Evolutionary conservation across 129 eudicot genomes (phyloP).

Genomic region (Artemisia tridentata): DNA sequence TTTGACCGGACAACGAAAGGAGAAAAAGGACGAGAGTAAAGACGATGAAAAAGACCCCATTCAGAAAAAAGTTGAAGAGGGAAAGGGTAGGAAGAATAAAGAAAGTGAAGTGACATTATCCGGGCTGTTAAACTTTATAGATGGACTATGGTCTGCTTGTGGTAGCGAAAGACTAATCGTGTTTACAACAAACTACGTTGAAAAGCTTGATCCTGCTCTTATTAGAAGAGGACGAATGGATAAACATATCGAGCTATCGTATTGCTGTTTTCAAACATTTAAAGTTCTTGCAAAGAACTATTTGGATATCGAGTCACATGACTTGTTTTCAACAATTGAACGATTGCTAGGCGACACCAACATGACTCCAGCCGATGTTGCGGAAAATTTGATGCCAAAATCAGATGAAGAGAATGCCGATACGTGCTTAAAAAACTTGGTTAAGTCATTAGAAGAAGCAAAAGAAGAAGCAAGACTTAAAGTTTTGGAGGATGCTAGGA

Average conservation of each 20-base stretch:
- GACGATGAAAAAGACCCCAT: neutral
- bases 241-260: slow-evolving; percentile 42
- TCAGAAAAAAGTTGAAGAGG: neutral
- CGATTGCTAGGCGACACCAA: slow-evolving; percentile 32
- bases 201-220: slow-evolving; percentile 51
- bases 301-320: slow-evolving; percentile 34
- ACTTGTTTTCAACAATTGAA: slow-evolving; percentile 24
- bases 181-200: slow-evolving; percentile 44
- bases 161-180: slow-evolving; percentile 24
- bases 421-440: slow-evolving; percentile 28
- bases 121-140: slow-evolving; percentile 37
- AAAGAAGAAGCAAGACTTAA: slow-evolving; percentile 37
- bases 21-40: neutral
- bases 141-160: slow-evolving; percentile 50
- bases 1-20: neutral
- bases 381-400: slow-evolving; percentile 30
- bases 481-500: slow-evolving; percentile 35
- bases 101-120: slow-evolving; percentile 23
- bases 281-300: slow-evolving; percentile 45
- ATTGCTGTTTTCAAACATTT: slow-evolving; percentile 41
- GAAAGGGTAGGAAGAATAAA: neutral
- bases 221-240: slow-evolving; percentile 51
- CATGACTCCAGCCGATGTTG: slow-evolving; percentile 52
- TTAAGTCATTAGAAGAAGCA: slow-evolving; percentile 34
- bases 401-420: slow-evolving; percentile 34